phyloP scores from a whole-genome alignment of 805 yeast genomes.

The Candida succiphila region DNA sequence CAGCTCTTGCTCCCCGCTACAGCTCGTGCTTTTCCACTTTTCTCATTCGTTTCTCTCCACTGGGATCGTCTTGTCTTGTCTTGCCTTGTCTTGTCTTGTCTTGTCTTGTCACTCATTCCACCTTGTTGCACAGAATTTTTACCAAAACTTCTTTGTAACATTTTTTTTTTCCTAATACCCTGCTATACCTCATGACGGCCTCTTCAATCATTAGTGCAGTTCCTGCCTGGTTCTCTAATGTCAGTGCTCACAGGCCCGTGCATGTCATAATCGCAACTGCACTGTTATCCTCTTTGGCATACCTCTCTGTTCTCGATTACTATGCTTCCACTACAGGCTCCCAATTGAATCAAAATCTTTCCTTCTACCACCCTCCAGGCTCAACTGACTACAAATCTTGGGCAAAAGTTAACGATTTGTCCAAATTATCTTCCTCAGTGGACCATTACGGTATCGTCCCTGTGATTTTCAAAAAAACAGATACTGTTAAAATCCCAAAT shows the following conservation, averaged over 20 bases:
- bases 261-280: conserved; percentile 71
- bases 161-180: too few species aligned
- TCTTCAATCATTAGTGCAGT: conserved; percentile 1
- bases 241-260: conserved; percentile 75
- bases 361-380: conserved; percentile 28
- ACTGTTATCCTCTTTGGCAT: conserved; percentile 69
- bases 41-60: too few species aligned
- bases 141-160: too few species aligned
- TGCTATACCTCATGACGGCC: too few species aligned
- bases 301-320: conserved; percentile 64
- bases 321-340: conserved; percentile 25
- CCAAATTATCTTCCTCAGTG: conserved; percentile 30
- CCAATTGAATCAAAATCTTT: conserved; percentile 6
- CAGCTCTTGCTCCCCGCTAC: too few species aligned
- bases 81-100: too few species aligned
- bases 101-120: too few species aligned
- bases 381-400: conserved; percentile 30
- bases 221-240: conserved; percentile 23
- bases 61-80: too few species aligned
- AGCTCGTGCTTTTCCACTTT: too few species aligned
- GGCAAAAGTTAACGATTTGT: conserved; percentile 34
- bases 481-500: conserved; percentile 5
- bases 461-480: conserved; percentile 40
- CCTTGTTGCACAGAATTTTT: too few species aligned
- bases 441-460: conserved; percentile 43